Evolutionary conservation across 2,329 filamentous ascomycete species (phyloP).

Genomic region (Fusarium sp.): DNA sequence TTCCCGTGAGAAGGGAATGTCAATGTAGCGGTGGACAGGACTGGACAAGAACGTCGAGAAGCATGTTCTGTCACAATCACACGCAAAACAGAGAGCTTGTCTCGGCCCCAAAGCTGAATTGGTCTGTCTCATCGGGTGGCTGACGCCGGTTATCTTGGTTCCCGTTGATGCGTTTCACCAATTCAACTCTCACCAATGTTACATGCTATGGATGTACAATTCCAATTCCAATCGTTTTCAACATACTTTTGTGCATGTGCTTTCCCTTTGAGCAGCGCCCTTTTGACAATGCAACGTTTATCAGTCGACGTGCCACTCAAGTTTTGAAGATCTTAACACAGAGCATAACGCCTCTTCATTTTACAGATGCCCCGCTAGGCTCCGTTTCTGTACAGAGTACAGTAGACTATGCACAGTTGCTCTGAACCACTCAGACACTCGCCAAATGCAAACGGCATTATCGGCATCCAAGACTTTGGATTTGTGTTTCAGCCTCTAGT

Average conservation of each 20-base stretch:
- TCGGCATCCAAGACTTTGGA: constrained; percentile 7
- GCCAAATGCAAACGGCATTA: constrained; percentile 8
- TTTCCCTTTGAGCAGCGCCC: not conserved
- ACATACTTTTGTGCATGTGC: not conserved
- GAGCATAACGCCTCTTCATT: constrained; percentile 13
- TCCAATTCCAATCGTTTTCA: constrained; percentile 10
- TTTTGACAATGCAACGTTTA: constrained; percentile 17
- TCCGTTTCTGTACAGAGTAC: not conserved
- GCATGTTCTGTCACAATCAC: constrained; percentile 9
- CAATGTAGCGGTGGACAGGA: constrained; percentile 45
- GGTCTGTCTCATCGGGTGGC: constrained; percentile 29
- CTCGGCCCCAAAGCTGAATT: constrained; percentile 31
- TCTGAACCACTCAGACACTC: not conserved
- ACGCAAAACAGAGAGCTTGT: constrained; percentile 9
- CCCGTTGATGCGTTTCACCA: constrained; percentile 36
- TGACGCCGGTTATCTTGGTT: constrained; percentile 32
- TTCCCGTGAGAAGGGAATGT: constrained; percentile 37
- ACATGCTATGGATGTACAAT: not conserved
- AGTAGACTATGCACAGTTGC: not conserved
- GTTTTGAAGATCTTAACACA: constrained; percentile 26
- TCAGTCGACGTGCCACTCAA: constrained; percentile 1
- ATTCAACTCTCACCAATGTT: constrained; percentile 18
- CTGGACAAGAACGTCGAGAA: not conserved
- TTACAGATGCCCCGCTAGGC: constrained; percentile 1
- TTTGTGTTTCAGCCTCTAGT: constrained; percentile 22